These are phyloP conservation scores for Lachnum nothofagi DNA, from an alignment of 2,329 filamentous ascomycete species.

Conservation along the genomic window DNA sequence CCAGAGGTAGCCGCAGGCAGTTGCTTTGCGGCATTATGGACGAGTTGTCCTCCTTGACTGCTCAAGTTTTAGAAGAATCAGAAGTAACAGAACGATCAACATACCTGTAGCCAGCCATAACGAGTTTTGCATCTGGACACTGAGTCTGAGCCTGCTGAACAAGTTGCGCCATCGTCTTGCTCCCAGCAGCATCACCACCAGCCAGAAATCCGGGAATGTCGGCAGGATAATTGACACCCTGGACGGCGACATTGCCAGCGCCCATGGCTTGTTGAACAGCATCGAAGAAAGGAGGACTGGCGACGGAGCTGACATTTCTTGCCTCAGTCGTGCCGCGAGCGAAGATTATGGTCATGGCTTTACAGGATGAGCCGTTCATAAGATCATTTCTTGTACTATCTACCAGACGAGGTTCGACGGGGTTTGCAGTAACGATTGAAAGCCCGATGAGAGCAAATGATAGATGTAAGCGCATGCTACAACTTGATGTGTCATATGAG, in stretches of 20 bases:
- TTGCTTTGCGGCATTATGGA: constrained; percentile 20
- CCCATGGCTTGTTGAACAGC: constrained; percentile 41
- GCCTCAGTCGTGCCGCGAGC: constrained; percentile 49
- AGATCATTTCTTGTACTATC: constrained; percentile 22
- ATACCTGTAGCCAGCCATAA: constrained; percentile 22
- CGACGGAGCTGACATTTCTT: constrained; percentile 46
- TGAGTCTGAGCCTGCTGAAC: constrained; percentile 13
- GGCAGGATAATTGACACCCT: constrained; percentile 18
- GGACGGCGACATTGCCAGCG: constrained; percentile 37
- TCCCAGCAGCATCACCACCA: constrained; percentile 41
- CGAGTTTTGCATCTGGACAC: constrained; percentile 20
- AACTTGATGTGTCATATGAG: too few species aligned
- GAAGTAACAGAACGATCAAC: neutral
- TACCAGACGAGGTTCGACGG: neutral
- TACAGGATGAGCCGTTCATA: constrained; percentile 33
- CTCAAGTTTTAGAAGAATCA: neutral
- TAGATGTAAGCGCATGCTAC: neutral
- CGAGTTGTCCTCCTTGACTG: constrained; percentile 14
- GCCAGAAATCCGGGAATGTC: constrained; percentile 22
- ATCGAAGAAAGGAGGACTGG: constrained; percentile 48
- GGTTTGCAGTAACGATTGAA: neutral
- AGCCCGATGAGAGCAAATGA: constrained; percentile 1
- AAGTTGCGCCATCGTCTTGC: constrained; percentile 33
- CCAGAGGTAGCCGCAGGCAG: constrained; percentile 10
- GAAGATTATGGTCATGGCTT: constrained; percentile 48